Evolutionary conservation across 2,329 filamentous ascomycete species (phyloP).

Genomic region (Alternaria infectoria): DNA sequence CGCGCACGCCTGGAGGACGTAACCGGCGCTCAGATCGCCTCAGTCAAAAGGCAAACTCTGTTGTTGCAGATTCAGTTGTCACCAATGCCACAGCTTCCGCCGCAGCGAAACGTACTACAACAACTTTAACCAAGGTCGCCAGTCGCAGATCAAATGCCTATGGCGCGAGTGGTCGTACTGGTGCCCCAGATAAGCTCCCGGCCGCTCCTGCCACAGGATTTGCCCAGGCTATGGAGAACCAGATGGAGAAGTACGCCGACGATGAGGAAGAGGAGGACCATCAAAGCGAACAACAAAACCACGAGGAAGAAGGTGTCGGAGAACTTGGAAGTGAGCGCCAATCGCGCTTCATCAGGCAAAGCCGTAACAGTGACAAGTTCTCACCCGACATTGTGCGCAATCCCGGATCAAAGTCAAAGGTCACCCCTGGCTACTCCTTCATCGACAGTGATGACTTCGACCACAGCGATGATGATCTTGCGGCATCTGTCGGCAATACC

Average conservation of each 20-base stretch:
- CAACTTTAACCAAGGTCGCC: conserved; percentile 39
- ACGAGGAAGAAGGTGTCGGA: conserved; percentile 18
- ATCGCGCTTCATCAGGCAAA: neutral
- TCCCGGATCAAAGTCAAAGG: neutral
- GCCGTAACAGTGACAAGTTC: conserved; percentile 4
- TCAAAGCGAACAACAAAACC: conserved; percentile 4
- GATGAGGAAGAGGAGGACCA: conserved; percentile 19
- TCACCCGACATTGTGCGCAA: conserved; percentile 8
- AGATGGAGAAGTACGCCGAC: conserved; percentile 34
- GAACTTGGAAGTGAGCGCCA: conserved; percentile 14
- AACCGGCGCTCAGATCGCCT: conserved; percentile 38
- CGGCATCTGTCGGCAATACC: conserved; percentile 31
- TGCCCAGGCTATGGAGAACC: conserved; percentile 38
- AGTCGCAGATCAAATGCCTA: conserved; percentile 45
- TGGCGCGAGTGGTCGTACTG: conserved; percentile 43
- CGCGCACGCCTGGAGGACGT: conserved; percentile 28
- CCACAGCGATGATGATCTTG: conserved; percentile 28
- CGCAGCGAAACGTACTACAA: conserved; percentile 27
- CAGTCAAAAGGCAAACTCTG: conserved; percentile 33
- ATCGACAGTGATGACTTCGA: conserved; percentile 25
- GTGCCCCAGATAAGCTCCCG: conserved; percentile 36
- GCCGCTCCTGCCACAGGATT: conserved; percentile 38
- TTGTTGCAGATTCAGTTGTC: conserved; percentile 30
- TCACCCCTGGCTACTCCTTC: conserved; percentile 23
- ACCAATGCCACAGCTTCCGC: conserved; percentile 25